Base-by-base conservation (phyloP, 495 filamentous ascomycete genomes). In the Aspergillus affinis region DNA sequence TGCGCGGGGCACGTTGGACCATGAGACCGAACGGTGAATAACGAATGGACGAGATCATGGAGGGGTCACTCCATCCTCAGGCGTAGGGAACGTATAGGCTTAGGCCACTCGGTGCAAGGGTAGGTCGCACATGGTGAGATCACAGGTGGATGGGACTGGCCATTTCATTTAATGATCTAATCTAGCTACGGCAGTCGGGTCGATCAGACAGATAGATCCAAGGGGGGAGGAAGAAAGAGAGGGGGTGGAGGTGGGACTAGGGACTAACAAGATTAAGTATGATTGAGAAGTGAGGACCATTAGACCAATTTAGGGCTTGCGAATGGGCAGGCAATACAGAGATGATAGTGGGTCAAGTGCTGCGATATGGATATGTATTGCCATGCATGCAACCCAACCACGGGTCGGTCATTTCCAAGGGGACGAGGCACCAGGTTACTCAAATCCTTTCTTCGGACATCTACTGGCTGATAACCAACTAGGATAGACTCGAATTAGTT, bases 91-190 rank as follows among this genome's bases (percentile, higher is more conserved):
- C 48, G 50, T 41, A 48, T 13, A 52, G 20, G 17, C n/a, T 30
- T 54, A 52, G 47, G 18, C 59, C 55, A 59, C 55, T 57, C 21
- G 47, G 19, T 48, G 59, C 48, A 47, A 57, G 41, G 52, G 54
- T 45, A 50, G 19, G 26, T 41, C 51, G 63, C 63, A 57, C 60
- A 66, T 66, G 63, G 49, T 54, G 54, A 21, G 54, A 45, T 62
- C 57, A 62, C 50, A 44, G 55, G 55, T 17, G 36, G 47, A 45
- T 29, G 17, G 27, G 21, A 19, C n/a, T 18, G 48, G 48, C 32
- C 6, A 32, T 21, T 30, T 45, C 0, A 1, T 49, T 26, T 49
- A 49, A 20, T 9, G 18, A 20, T 49, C n/a, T 17, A 49, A 49
- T 49, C 48, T 49, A 26, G 15, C 23, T 9, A 26, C 23, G 48